Conservation (phyloP, 1,284 basidiomycete genomes). For the Ganoderma multipileum region DNA sequence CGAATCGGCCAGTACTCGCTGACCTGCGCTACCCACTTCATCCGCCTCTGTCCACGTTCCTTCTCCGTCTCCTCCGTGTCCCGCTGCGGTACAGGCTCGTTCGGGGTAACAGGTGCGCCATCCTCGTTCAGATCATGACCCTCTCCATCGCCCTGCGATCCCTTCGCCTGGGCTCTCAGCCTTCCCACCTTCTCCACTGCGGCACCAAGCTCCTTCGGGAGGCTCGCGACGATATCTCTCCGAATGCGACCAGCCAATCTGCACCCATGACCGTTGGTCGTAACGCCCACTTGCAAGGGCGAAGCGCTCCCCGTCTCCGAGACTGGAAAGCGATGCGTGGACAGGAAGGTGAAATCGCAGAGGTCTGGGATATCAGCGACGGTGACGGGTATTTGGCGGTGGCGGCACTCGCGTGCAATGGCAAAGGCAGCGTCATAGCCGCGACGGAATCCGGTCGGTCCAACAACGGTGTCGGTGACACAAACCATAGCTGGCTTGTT, state of each 20-base stretch:
- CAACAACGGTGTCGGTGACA: conserved; percentile 77
- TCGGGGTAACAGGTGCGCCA: conserved; percentile 68
- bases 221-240: conserved; percentile 80
- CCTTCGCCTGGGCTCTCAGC: conserved; percentile 71
- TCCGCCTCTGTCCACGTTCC: conserved; percentile 66
- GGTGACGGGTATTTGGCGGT: conserved; percentile 80
- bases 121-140: conserved; percentile 63
- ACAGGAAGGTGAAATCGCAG: conserved; percentile 91
- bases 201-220: conserved; percentile 79
- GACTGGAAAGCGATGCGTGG: conserved; percentile 83
- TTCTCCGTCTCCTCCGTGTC: conserved; percentile 49
- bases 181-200: conserved; percentile 83
- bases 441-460: conserved; percentile 46
- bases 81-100: conserved; percentile 79
- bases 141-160: conserved; percentile 34
- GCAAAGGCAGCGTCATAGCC: conserved; percentile 57
- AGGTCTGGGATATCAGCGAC: conserved; percentile 86
- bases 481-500: conserved; percentile 63
- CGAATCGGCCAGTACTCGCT: conserved; percentile 95
- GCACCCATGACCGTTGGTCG: conserved; percentile 94
- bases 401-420: conserved; percentile 61
- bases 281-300: conserved; percentile 86
- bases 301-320: conserved; percentile 53
- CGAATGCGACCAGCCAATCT: conserved; percentile 83
- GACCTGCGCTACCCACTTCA: conserved; percentile 91